phyloP scores from a whole-genome alignment of 768 basidiomycete genomes.

The Kwoniella pini region DNA sequence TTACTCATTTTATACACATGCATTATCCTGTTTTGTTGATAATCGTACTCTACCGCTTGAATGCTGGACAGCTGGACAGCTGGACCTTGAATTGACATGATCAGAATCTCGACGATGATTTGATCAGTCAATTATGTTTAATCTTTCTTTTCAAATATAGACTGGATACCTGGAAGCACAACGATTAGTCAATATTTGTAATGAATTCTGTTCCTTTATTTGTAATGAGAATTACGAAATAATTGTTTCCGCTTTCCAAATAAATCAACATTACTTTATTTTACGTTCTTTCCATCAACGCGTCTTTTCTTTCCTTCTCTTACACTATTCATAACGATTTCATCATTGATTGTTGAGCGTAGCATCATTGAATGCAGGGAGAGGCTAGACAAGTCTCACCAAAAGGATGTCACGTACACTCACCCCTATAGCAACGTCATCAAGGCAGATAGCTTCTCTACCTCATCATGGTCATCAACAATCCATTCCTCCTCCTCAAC shows the following conservation, averaged over 20 bases:
- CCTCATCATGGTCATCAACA: not conserved
- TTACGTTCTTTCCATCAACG: not conserved
- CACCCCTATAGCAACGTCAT: conserved; percentile 3
- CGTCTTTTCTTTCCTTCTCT: not conserved
- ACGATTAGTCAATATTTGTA: too few species aligned
- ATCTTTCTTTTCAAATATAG: too few species aligned
- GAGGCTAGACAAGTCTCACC: not conserved
- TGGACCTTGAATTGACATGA: too few species aligned
- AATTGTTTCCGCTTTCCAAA: not conserved
- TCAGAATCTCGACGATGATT: too few species aligned
- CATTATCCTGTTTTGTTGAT: too few species aligned
- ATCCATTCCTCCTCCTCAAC: too few species aligned
- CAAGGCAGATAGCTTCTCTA: conserved; percentile 19
- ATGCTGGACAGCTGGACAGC: too few species aligned
- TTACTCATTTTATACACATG: too few species aligned
- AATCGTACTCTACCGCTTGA: too few species aligned
- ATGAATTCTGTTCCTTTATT: not conserved
- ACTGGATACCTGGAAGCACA: too few species aligned
- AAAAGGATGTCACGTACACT: conserved; percentile 8
- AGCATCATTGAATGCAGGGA: too few species aligned
- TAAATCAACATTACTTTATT: not conserved
- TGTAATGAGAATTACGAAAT: not conserved
- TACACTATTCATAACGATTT: not conserved
- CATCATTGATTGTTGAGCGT: not conserved
- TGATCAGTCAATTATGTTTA: too few species aligned